phyloP scores from a whole-genome alignment of 2,329 filamentous ascomycete genomes.

The Orbilia quercus region DNA sequence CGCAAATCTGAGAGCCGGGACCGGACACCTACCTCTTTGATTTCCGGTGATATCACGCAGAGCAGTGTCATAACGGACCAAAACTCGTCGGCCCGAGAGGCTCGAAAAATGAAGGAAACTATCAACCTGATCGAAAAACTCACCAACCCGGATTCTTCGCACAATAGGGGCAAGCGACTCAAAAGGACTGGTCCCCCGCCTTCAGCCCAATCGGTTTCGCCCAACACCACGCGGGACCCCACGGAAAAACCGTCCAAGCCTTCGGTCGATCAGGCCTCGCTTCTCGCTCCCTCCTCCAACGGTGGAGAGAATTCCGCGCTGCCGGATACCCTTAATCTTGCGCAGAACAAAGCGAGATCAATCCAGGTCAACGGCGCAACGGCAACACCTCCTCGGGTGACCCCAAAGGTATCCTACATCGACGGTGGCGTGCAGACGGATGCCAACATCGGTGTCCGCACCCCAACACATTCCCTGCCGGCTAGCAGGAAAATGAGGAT shows the following conservation, averaged over 20 bases:
- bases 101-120: conserved; percentile 60
- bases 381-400: conserved; percentile 19
- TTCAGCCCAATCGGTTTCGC: conserved; percentile 28
- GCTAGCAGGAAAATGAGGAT: conserved; percentile 54
- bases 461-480: conserved; percentile 19
- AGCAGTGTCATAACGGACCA: conserved; percentile 71
- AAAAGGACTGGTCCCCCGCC: conserved; percentile 58
- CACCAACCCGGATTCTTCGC: conserved; percentile 58
- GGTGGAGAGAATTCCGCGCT: conserved; percentile 46
- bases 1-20: conserved; percentile 76
- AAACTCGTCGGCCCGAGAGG: conserved; percentile 69
- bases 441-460: conserved; percentile 22
- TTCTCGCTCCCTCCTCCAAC: conserved; percentile 33
- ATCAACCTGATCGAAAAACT: conserved; percentile 60
- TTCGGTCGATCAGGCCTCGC: conserved; percentile 40
- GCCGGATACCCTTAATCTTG: conserved; percentile 53
- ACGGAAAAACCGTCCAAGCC: conserved; percentile 52
- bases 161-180: conserved; percentile 57
- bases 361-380: conserved; percentile 52
- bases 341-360: conserved; percentile 48
- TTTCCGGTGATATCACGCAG: conserved; percentile 46
- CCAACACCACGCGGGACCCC: conserved; percentile 44
- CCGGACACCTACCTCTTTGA: conserved; percentile 69
- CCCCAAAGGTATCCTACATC: conserved; percentile 57
- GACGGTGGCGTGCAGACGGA: conserved; percentile 59